Conservation (phyloP, 106 monocot species). For the Dactylorhiza incarnata region DNA sequence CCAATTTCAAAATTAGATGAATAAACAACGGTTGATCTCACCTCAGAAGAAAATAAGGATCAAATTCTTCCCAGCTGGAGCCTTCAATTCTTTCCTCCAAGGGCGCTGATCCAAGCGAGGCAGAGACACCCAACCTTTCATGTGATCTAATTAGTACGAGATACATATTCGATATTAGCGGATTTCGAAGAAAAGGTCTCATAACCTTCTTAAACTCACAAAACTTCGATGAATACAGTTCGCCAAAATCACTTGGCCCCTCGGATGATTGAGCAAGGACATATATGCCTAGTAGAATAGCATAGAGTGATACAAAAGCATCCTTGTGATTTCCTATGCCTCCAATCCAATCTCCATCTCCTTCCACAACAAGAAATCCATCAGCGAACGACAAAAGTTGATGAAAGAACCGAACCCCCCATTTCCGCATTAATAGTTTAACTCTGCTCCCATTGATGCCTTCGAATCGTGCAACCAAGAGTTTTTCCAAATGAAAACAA, state of each 20-base stretch:
- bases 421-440: constrained; percentile 28
- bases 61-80: constrained; percentile 43
- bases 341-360: constrained; percentile 72
- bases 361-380: constrained; percentile 28
- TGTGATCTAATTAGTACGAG: constrained; percentile 32
- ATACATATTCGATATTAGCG: constrained; percentile 67
- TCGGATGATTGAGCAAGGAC: constrained; percentile 33
- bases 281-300: constrained; percentile 66
- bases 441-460: neutral
- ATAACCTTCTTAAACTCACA: constrained; percentile 27
- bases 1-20: neutral
- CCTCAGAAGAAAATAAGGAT: constrained; percentile 86
- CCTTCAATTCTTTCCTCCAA: constrained; percentile 6
- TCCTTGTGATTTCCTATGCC: constrained; percentile 97
- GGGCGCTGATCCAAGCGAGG: neutral
- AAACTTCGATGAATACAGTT: constrained; percentile 28
- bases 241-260: constrained; percentile 2
- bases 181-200: constrained; percentile 72
- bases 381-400: constrained; percentile 42
- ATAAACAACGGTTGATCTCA: constrained; percentile 15
- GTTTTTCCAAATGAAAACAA: constrained; percentile 66
- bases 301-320: constrained; percentile 64
- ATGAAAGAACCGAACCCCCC: constrained; percentile 47
- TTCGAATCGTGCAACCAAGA: constrained; percentile 13
- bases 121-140: constrained; percentile 19